Evolutionary conservation across 768 basidiomycete species (phyloP).

Genomic region (Pholiota conissans): DNA sequence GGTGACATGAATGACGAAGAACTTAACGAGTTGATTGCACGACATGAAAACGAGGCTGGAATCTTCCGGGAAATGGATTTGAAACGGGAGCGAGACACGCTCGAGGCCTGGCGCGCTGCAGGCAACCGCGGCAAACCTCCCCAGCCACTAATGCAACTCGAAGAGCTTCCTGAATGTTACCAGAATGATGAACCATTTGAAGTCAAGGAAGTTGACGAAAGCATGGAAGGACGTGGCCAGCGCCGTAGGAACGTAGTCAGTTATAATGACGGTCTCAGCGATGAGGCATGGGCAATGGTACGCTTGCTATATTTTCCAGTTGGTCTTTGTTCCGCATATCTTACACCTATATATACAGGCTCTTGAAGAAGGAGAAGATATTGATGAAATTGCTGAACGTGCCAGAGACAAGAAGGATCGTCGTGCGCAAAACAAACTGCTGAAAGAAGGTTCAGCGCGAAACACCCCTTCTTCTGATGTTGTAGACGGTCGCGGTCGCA

Average conservation of each 20-base stretch:
- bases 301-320: background rate
- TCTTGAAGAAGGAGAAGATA: constrained; percentile 78
- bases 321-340: background rate
- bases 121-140: constrained; percentile 83
- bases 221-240: constrained; percentile 81
- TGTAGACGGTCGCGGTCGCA: constrained; percentile 57
- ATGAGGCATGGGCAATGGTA: constrained; percentile 91
- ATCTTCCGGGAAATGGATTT: constrained; percentile 84
- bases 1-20: constrained; percentile 95
- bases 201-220: constrained; percentile 56
- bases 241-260: constrained; percentile 81
- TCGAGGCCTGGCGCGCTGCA: constrained; percentile 65
- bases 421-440: constrained; percentile 56
- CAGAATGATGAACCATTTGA: constrained; percentile 82
- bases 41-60: constrained; percentile 73
- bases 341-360: constrained; percentile 40
- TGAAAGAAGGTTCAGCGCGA: constrained; percentile 59
- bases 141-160: constrained; percentile 73
- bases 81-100: constrained; percentile 68
- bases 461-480: constrained; percentile 65
- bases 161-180: constrained; percentile 93
- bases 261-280: constrained; percentile 92
- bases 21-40: constrained; percentile 88
- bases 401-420: constrained; percentile 65
- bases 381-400: constrained; percentile 71